Percentiles rank a stretch among this genome's conserved stretches.
Conservation (phyloP, 1,284 basidiomycete genomes). For the Coniferiporia sulphurascens region DNA sequence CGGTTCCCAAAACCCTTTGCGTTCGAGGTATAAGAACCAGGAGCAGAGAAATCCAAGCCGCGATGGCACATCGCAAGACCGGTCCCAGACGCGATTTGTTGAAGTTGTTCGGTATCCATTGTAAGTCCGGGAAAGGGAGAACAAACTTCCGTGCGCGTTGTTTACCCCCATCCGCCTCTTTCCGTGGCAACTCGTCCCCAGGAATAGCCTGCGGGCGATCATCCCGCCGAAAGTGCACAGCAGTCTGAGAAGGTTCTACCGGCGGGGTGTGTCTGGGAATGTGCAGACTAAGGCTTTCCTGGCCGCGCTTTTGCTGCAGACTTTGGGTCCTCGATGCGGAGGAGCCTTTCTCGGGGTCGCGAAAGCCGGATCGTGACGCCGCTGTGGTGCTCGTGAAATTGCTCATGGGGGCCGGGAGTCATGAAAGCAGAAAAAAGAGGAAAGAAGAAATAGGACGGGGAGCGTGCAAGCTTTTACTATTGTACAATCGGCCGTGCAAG, state of each 20-base stretch:
- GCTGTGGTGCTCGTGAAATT: background rate
- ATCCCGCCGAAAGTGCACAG: too few species aligned
- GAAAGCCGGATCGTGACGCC: too few species aligned
- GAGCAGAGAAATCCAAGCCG: conserved; percentile 59
- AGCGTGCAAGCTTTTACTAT: too few species aligned
- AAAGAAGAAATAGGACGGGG: background rate
- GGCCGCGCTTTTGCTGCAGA: conserved; percentile 5
- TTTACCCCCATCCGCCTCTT: background rate
- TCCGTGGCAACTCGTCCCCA: too few species aligned
- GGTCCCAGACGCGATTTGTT: conserved; percentile 61
- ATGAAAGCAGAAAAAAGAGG: background rate
- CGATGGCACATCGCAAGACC: conserved; percentile 56
- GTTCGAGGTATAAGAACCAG: conserved; percentile 57
- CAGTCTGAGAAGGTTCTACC: too few species aligned
- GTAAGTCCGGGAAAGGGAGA: conserved; percentile 24
- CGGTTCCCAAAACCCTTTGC: conserved; percentile 55
- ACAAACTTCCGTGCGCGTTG: background rate
- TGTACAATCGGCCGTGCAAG: too few species aligned
- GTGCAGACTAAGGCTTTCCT: background rate
- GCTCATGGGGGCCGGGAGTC: too few species aligned
- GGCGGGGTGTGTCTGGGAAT: background rate
- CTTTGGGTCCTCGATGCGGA: background rate
- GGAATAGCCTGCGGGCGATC: too few species aligned
- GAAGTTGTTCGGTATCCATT: conserved; percentile 56
- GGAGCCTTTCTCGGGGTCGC: background rate